Evolutionary conservation across 345 rosid genomes (phyloP), one percentile per base, ranked within the genome.

Genomic region (Populus ilicifolia): DNA sequence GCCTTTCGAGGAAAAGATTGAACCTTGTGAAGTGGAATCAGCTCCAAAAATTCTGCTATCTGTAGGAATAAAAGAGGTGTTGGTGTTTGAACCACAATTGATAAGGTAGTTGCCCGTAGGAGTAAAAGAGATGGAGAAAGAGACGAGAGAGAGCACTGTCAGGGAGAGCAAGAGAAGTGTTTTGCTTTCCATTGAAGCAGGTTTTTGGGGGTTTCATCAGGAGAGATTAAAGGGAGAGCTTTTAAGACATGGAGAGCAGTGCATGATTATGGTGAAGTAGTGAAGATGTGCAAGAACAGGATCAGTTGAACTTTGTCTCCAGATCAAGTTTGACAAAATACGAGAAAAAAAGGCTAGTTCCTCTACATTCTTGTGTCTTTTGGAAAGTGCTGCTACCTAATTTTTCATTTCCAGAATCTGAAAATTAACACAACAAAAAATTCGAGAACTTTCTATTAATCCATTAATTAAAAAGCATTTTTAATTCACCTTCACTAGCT

Each of bases 21-120:
- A 82, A 21, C 83, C 83, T 23, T 83, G 82, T 23, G 46, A 61
- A 0, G 87, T 52, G 1, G 94, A 89, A 84, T 95, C 98, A 33
- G 89, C 76, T 69, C 80, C 50, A 46, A 95, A 95, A 72, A 88
- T 44, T 21, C 99, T 91, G 72, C 75, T 82, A 80, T 83, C 83
- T 18, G n/a, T 50, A 18, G 59, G 59, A 50, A 7, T 18, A 65
- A 87, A 72, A 6, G 98, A 82, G 1, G 90, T 38, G 83, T 84
- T 88, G 72, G 88, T 29, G 56, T 81, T 65, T 35, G 99, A 80
- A 66, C 98, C 98, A 56, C 93, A 92, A 81, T 85, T 88, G 79
- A 95, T 78, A 67, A 95, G 98, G 87, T 89, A 92, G 80, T 89
- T 88, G 80, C 93, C 92, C 5, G 84, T 0, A 30, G 99, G 98